phyloP scores from a whole-genome alignment of 1,284 basidiomycete genomes.

The Trichosporon sp. region DNA sequence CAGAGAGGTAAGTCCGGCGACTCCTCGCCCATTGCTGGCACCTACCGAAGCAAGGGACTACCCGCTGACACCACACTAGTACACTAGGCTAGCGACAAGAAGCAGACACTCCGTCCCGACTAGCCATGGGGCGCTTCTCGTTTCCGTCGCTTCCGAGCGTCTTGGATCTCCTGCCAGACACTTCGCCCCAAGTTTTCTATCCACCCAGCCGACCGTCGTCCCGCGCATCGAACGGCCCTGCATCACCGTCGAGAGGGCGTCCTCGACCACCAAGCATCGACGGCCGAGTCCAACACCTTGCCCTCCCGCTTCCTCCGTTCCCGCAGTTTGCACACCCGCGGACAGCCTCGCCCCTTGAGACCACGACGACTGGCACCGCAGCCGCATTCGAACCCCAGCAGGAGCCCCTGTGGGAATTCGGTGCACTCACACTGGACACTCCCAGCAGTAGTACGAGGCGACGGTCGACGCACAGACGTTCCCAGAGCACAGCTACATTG shows the following conservation, averaged over 20 bases:
- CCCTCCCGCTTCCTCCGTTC: not conserved
- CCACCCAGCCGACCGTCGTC: not conserved
- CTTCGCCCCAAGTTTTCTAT: slow-evolving; percentile 1
- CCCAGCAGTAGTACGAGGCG: not conserved
- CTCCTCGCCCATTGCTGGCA: too few species aligned
- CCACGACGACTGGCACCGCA: not conserved
- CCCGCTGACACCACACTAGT: not conserved
- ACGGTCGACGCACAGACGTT: not conserved
- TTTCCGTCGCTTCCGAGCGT: slow-evolving; percentile 4
- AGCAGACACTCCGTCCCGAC: not conserved
- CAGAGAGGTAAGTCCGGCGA: not conserved
- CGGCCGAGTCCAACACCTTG: not conserved
- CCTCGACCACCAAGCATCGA: not conserved
- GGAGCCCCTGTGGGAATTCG: not conserved
- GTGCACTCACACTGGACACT: not conserved
- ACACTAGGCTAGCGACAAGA: not conserved
- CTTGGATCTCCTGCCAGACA: not conserved
- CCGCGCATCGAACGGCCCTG: not conserved
- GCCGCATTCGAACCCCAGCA: not conserved
- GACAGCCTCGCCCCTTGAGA: not conserved
- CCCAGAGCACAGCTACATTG: not conserved
- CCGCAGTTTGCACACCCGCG: not conserved
- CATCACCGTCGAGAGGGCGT: not conserved
- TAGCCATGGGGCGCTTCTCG: slow-evolving; percentile 3
- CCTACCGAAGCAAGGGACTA: not conserved